These are phyloP conservation scores for Hansenula sp. DNA, from an alignment of 1,139 yeast species.

Conservation along the genomic window DNA sequence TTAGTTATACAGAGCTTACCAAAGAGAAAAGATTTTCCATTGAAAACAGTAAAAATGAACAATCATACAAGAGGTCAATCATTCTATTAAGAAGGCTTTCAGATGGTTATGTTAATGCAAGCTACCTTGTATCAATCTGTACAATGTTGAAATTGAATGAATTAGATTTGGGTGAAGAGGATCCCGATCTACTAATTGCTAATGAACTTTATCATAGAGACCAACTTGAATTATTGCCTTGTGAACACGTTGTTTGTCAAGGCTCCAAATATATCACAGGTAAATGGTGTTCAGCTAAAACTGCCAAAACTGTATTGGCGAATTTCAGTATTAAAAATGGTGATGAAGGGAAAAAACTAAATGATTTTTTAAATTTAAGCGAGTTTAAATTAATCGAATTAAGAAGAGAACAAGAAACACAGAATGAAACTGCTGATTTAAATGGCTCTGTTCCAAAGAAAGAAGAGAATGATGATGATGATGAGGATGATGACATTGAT, in stretches of 20 bases:
- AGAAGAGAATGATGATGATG: constrained; percentile 5
- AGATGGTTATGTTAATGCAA: constrained; percentile 23
- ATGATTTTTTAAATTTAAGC: constrained; percentile 3
- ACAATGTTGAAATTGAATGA: constrained; percentile 14
- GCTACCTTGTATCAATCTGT: constrained; percentile 10
- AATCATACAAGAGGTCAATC: not conserved
- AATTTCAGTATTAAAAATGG: constrained; percentile 2
- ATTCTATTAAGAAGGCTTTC: constrained; percentile 15
- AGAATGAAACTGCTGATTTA: not conserved
- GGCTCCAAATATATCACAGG: constrained; percentile 15
- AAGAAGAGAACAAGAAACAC: not conserved
- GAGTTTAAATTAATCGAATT: not conserved
- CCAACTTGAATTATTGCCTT: constrained; percentile 9
- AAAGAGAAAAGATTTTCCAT: constrained; percentile 2
- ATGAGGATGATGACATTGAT: constrained; percentile 12
- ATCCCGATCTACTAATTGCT: constrained; percentile 17
- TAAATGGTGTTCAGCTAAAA: constrained; percentile 20
- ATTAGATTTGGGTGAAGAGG: constrained; percentile 16
- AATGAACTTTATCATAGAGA: constrained; percentile 19
- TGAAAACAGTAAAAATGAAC: constrained; percentile 8
- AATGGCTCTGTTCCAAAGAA: constrained; percentile 1
- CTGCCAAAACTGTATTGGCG: constrained; percentile 12
- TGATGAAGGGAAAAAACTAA: constrained; percentile 1
- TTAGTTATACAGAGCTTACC: constrained; percentile 6
- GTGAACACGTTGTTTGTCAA: constrained; percentile 13